phyloP scores from a whole-genome alignment of 371 early-diverging fungal genomes.

The Mucor irregularis region DNA sequence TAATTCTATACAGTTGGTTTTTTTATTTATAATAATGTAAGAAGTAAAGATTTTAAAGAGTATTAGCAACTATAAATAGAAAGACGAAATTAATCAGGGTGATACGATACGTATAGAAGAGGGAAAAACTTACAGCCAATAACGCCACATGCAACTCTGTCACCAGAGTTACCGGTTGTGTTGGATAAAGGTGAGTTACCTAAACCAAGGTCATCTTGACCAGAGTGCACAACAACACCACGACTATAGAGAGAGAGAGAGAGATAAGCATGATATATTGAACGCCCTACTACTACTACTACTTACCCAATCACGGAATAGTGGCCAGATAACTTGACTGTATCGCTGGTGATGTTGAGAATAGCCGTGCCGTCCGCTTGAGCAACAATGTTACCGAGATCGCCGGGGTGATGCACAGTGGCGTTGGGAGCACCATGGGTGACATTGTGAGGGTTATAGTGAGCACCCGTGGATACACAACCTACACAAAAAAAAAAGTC shows the following conservation, averaged over 20 bases:
- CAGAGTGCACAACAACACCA: slow-evolving; percentile 84
- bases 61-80: neutral
- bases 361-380: slow-evolving; percentile 55
- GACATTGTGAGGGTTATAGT: slow-evolving; percentile 78
- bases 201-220: slow-evolving; percentile 82
- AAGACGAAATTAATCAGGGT: neutral
- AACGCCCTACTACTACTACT: too few species aligned
- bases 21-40: neutral
- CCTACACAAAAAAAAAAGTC: slow-evolving; percentile 26
- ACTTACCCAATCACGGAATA: slow-evolving; percentile 73
- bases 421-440: slow-evolving; percentile 80
- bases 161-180: slow-evolving; percentile 87
- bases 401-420: slow-evolving; percentile 78
- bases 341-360: slow-evolving; percentile 51
- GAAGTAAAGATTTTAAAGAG: neutral
- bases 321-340: slow-evolving; percentile 70
- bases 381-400: slow-evolving; percentile 82
- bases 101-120: neutral
- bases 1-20: neutral
- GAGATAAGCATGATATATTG: neutral
- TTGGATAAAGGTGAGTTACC: slow-evolving; percentile 75
- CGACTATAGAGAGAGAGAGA: slow-evolving; percentile 49
- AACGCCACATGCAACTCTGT: slow-evolving; percentile 86
- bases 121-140: slow-evolving; percentile 63
- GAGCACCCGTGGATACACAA: slow-evolving; percentile 73